phyloP scores from a whole-genome alignment of 768 basidiomycete genomes.

The Pulveroboletus ravenelii region DNA sequence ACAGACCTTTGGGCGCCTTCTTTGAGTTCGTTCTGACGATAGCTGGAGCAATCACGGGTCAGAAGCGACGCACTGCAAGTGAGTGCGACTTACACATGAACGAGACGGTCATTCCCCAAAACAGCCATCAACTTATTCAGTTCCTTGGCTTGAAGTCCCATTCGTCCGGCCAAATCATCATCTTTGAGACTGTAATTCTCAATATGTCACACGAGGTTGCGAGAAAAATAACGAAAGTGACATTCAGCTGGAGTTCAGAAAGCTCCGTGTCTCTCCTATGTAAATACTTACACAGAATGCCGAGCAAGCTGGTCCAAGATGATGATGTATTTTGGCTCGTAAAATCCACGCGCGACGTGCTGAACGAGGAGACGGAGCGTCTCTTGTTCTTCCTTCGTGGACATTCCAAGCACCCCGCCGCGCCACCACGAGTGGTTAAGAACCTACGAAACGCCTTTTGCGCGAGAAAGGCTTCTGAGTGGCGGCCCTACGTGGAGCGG shows the following conservation, averaged over 20 bases:
- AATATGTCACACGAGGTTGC: constrained; percentile 15
- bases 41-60: constrained; percentile 39
- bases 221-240: constrained; percentile 6
- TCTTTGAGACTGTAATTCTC: constrained; percentile 70
- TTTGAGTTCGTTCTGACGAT: constrained; percentile 88
- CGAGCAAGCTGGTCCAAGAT: constrained; percentile 91
- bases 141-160: constrained; percentile 87
- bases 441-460: constrained; percentile 6
- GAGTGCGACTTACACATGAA: constrained; percentile 58
- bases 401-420: constrained; percentile 36
- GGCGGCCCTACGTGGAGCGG: constrained; percentile 4
- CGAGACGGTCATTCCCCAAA: constrained; percentile 70
- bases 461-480: constrained; percentile 3
- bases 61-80: constrained; percentile 1
- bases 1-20: constrained; percentile 85
- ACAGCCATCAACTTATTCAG: constrained; percentile 85
- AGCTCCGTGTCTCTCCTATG: constrained; percentile 22
- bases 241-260: constrained; percentile 19
- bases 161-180: constrained; percentile 86
- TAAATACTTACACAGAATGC: constrained; percentile 85
- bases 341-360: constrained; percentile 90
- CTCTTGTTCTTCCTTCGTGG: constrained; percentile 77
- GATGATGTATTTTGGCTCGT: constrained; percentile 87
- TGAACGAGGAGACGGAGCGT: constrained; percentile 84
- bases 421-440: constrained; percentile 4